Evolutionary conservation across 441 rosid species (phyloP).

Genomic region (Theobroma grandiflorum): DNA sequence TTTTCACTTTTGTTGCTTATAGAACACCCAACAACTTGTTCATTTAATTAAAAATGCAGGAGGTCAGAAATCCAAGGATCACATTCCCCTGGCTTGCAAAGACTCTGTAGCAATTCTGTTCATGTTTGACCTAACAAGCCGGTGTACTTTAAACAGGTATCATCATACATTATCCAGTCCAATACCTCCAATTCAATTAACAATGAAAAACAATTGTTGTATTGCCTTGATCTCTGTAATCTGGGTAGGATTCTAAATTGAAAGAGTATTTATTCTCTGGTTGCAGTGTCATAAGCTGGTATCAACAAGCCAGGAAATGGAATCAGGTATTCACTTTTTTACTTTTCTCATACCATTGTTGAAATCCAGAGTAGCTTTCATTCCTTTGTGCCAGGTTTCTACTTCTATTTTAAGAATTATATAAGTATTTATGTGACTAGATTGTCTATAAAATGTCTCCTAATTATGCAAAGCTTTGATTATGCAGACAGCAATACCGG

Average conservation of each 20-base stretch:
- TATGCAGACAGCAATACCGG: conserved; percentile 69
- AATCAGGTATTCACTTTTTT: conserved; percentile 61
- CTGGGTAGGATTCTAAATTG: background rate
- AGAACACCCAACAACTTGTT: background rate
- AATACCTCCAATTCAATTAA: conserved; percentile 9
- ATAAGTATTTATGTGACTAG: background rate
- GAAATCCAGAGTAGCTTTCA: background rate
- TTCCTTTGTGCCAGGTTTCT: conserved; percentile 12
- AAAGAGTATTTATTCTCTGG: background rate
- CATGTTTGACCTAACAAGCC: conserved; percentile 85
- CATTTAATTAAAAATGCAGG: conserved; percentile 45
- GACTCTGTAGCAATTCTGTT: conserved; percentile 84
- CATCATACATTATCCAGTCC: background rate
- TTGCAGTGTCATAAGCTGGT: conserved; percentile 78
- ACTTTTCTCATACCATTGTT: background rate
- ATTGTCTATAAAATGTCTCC: background rate
- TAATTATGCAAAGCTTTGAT: conserved; percentile 3
- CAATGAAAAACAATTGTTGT: background rate
- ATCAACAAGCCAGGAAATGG: conserved; percentile 74
- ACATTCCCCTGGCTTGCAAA: conserved; percentile 69
- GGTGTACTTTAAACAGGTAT: conserved; percentile 71
- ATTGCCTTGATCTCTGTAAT: background rate
- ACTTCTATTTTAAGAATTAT: background rate
- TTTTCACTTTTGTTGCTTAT: background rate
- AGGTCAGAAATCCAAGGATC: conserved; percentile 50